These are phyloP conservation scores for Russula sp. DNA, from an alignment of 768 basidiomycete species.

Conservation along the genomic window DNA sequence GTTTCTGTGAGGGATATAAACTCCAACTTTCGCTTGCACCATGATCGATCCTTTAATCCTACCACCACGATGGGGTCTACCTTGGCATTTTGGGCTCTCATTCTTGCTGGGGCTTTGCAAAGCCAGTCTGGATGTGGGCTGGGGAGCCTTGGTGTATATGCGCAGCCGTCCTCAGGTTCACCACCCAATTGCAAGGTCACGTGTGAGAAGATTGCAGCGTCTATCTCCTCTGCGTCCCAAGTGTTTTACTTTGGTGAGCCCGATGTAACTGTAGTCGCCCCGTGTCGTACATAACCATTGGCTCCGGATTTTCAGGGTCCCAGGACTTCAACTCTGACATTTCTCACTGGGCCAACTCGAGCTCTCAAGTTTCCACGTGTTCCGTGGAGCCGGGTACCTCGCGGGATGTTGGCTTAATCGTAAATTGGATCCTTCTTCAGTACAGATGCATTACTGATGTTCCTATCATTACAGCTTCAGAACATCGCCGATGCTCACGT, in stretches of 20 bases:
- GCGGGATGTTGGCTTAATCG: slow-evolving; percentile 14
- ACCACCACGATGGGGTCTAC: no score
- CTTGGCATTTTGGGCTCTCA: not conserved
- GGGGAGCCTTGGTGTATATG: not conserved
- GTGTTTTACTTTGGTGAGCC: slow-evolving; percentile 4
- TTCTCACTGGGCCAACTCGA: slow-evolving; percentile 17
- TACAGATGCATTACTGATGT: not conserved
- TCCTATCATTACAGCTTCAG: not conserved
- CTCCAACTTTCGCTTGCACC: no score
- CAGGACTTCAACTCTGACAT: slow-evolving; percentile 6
- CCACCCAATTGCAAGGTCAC: not conserved
- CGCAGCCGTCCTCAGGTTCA: not conserved
- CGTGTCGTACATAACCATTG: not conserved
- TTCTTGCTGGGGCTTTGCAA: not conserved
- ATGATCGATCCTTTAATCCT: no score
- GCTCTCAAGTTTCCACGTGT: slow-evolving; percentile 14
- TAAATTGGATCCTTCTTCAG: not conserved
- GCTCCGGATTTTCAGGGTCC: not conserved
- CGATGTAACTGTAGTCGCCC: no score
- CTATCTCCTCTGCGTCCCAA: not conserved
- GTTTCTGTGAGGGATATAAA: no score
- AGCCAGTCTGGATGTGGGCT: not conserved
- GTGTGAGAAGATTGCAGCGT: not conserved
- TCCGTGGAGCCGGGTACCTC: slow-evolving; percentile 18
- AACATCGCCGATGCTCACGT: not conserved